Percentiles rank a stretch among this genome's conserved stretches.
These are phyloP conservation scores for Moniliophthora roreri DNA, from an alignment of 1,284 basidiomycete species.

Conservation along the genomic window DNA sequence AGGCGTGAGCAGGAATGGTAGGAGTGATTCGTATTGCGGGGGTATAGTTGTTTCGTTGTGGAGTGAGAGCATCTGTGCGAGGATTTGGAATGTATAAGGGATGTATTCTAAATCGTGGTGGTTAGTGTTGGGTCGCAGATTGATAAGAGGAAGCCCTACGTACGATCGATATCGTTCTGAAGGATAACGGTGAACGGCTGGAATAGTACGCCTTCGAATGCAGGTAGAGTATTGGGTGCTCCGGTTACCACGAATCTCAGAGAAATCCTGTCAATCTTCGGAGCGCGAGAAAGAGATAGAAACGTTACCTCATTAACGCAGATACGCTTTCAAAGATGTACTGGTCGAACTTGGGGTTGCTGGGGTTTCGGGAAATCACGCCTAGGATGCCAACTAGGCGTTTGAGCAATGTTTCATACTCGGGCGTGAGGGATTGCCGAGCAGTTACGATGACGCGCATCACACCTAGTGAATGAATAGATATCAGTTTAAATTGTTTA, in stretches of 20 bases:
- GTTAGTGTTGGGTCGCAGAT: background rate
- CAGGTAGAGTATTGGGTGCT: constrained; percentile 62
- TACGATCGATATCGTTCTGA: constrained; percentile 90
- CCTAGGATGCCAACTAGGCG: constrained; percentile 84
- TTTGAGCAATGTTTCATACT: constrained; percentile 66
- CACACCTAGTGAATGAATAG: constrained; percentile 62
- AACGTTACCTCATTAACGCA: constrained; percentile 78
- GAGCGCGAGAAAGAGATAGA: background rate
- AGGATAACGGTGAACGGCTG: constrained; percentile 88
- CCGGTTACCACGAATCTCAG: constrained; percentile 84
- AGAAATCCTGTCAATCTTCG: constrained; percentile 10
- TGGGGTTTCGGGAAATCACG: constrained; percentile 92
- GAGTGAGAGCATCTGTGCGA: constrained; percentile 93
- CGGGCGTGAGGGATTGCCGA: constrained; percentile 72
- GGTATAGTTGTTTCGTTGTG: constrained; percentile 68
- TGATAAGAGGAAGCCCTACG: constrained; percentile 26
- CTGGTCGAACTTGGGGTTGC: constrained; percentile 97
- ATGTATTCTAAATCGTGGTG: constrained; percentile 74
- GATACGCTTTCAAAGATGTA: constrained; percentile 96
- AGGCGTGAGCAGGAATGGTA: constrained; percentile 86
- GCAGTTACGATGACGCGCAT: constrained; percentile 95
- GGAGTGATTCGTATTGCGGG: constrained; percentile 73
- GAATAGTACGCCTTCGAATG: constrained; percentile 85
- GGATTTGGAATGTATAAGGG: constrained; percentile 96
- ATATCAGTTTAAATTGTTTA: no score